Evolutionary conservation across 2,329 filamentous ascomycete genomes (phyloP).

Genomic region (Cladosporium sp.): DNA sequence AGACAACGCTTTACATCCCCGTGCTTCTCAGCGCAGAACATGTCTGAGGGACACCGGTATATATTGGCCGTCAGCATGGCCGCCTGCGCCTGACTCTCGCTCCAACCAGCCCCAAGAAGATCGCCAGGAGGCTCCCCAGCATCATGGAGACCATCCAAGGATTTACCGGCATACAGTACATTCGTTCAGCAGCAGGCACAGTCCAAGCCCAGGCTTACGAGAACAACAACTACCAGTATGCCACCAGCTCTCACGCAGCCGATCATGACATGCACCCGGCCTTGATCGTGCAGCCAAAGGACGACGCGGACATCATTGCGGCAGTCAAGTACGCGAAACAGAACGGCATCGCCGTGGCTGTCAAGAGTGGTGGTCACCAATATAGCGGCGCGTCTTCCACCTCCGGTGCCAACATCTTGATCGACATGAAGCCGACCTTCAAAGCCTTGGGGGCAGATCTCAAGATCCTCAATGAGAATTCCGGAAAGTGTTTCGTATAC

Average conservation of each 20-base stretch:
- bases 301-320: slow-evolving; percentile 38
- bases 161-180: slow-evolving; percentile 8
- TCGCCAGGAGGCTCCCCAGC: neutral
- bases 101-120: neutral
- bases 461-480: slow-evolving; percentile 25
- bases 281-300: slow-evolving; percentile 40
- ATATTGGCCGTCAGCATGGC: too few relatives aligned
- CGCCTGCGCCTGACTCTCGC: too few relatives aligned
- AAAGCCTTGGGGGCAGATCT: slow-evolving; percentile 25
- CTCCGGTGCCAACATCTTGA: slow-evolving; percentile 39
- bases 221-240: slow-evolving; percentile 33
- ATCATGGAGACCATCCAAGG: slow-evolving; percentile 11
- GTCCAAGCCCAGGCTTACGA: slow-evolving; percentile 7
- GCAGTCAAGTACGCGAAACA: slow-evolving; percentile 38
- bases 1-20: too few relatives aligned
- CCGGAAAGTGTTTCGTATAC: slow-evolving; percentile 31
- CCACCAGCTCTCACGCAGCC: slow-evolving; percentile 37
- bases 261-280: slow-evolving; percentile 29
- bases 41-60: too few relatives aligned
- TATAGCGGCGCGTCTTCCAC: slow-evolving; percentile 47
- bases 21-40: too few relatives aligned
- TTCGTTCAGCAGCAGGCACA: neutral
- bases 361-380: slow-evolving; percentile 45
- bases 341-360: slow-evolving; percentile 38
- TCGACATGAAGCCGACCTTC: slow-evolving; percentile 41